Evolutionary conservation across 176 grass and related monocot genomes (phyloP), one percentile per base, ranked within the genome.

Genomic region (Panicum miliaceum): DNA sequence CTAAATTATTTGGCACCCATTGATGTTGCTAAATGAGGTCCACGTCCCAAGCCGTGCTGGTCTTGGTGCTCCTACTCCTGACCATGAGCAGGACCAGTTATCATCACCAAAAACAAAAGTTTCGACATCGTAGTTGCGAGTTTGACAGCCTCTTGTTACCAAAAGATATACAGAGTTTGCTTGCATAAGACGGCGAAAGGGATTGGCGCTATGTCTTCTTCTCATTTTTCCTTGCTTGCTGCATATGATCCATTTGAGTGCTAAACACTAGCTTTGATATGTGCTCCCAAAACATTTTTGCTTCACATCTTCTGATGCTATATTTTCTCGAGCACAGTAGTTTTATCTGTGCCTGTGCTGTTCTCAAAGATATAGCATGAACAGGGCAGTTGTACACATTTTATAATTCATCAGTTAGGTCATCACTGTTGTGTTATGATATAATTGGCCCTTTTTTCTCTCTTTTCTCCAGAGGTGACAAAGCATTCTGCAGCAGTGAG

Each of bases 401-500:
- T 79, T 73, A 73, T 78, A 90, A 79, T 52, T 61, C 22, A 50
- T 8, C 4, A 61, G 66, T 83, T 83, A 78, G 79, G 9, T 62
- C 67, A 83, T 86, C 42, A 23, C 50, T 73, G 29, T 86, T 83
- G 38, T 79, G 36, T 36, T 79, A 42, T 68, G 67, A 82, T 86
- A 43, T 78, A 85, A 81, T 78, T 73, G 57, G 13, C 51, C 25
- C 25, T 66, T 78, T 66, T 57, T 50, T 50, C 19, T 40, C 5
- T 22, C 2, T 84, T 41, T 84, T 76, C 13, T 84, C 27, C 82
- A 94, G 93, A 73, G 93, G 85, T n/a, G 85, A 88, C 45, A 92
- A 84, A 84, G 87, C 87, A 27, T 94, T 94, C 82, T 94, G 88
- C 82, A 90, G 93, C 87, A 78, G 76, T 25, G 90, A 90, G 75